phyloP scores from a whole-genome alignment of 106 monocot genomes.

The Posidonia australis region DNA sequence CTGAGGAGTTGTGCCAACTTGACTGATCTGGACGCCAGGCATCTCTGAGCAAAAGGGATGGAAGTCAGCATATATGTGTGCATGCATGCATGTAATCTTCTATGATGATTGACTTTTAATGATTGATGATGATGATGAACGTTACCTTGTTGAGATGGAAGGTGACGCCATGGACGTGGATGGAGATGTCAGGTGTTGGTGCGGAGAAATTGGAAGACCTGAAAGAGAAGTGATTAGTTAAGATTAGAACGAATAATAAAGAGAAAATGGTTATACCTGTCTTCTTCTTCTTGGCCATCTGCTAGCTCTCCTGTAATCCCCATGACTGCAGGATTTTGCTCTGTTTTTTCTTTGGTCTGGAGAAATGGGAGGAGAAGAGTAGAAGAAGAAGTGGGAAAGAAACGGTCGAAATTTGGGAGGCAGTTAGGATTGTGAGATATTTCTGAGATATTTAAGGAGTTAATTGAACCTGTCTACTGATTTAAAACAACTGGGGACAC shows the following conservation, averaged over 20 bases:
- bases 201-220: background rate
- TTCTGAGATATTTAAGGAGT: too few relatives aligned
- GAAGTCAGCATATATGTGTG: too few relatives aligned
- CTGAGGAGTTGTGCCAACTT: constrained; percentile 22
- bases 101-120: too few relatives aligned
- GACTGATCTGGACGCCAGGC: constrained; percentile 26
- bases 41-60: too few relatives aligned
- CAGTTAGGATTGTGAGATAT: background rate
- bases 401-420: background rate
- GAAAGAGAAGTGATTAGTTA: background rate
- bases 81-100: too few relatives aligned
- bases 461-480: background rate
- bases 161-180: constrained; percentile 15
- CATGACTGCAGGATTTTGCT: background rate
- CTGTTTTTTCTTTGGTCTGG: background rate
- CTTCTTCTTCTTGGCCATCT: background rate
- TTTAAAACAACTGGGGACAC: too few relatives aligned
- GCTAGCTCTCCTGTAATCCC: background rate
- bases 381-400: background rate
- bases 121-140: too few relatives aligned
- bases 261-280: background rate
- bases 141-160: constrained; percentile 30
- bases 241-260: background rate
- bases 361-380: background rate
- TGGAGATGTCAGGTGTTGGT: constrained; percentile 6